Conservation (phyloP, 345 rosid species). For the Lepidium aucheri region DNA sequence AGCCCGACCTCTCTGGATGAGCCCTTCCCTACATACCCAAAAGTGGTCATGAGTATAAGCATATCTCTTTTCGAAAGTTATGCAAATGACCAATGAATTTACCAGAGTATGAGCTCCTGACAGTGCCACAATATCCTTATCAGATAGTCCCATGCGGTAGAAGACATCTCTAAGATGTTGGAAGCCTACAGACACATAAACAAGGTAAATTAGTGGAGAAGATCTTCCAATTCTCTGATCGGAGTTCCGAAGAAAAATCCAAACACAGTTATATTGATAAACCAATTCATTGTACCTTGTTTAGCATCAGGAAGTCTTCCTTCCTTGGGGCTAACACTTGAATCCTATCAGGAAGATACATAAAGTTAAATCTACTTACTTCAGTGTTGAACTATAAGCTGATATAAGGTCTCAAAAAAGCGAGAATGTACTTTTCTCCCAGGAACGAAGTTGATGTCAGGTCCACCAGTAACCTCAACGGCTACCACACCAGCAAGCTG, state of each 20-base stretch:
- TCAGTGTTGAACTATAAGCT: constrained; percentile 5
- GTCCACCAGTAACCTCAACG: constrained; percentile 94
- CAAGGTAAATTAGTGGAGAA: not conserved
- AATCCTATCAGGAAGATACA: constrained; percentile 47
- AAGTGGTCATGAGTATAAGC: not conserved
- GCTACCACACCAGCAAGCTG: constrained; percentile 98
- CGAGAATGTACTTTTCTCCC: constrained; percentile 63
- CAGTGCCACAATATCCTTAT: constrained; percentile 79
- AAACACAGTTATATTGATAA: not conserved
- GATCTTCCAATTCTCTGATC: not conserved
- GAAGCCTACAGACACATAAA: constrained; percentile 37
- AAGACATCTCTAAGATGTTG: constrained; percentile 76
- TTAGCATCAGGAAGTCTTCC: constrained; percentile 93
- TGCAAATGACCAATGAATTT: constrained; percentile 47
- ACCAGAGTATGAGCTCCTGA: constrained; percentile 31
- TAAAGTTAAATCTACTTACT: not conserved
- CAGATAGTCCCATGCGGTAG: constrained; percentile 80
- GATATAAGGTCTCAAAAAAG: not conserved
- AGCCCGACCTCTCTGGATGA: constrained; percentile 90
- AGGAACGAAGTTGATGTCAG: constrained; percentile 69
- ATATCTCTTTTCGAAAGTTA: constrained; percentile 24
- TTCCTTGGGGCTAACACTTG: constrained; percentile 56
- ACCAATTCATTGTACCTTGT: constrained; percentile 37
- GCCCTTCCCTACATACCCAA: constrained; percentile 63
- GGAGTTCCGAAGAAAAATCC: not conserved